phyloP scores from a whole-genome alignment of 2,329 filamentous ascomycete species.

The Ceratocystis destructans region DNA sequence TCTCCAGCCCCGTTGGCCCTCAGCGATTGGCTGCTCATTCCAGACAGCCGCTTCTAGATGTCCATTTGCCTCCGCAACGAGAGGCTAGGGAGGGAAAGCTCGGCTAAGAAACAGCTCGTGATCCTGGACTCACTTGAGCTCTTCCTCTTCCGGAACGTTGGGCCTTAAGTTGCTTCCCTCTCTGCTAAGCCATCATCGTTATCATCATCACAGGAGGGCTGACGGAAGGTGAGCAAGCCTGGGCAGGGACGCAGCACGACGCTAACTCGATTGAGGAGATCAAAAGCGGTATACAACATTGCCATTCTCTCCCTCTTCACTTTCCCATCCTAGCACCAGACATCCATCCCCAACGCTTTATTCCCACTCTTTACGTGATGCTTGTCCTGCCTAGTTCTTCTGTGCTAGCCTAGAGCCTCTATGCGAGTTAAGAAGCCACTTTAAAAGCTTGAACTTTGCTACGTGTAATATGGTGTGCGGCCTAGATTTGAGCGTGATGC shows the following conservation, averaged over 20 bases:
- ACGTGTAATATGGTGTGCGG: not conserved
- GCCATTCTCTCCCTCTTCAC: not conserved
- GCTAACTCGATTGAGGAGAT: not conserved
- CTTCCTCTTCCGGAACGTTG: not conserved
- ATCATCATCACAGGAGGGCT: not conserved
- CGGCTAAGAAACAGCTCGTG: not conserved
- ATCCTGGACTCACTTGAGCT: not conserved
- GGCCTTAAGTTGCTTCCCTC: not conserved
- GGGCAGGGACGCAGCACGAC: not conserved
- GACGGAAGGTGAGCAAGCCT: not conserved
- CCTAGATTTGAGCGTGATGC: not conserved
- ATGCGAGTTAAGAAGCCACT: not conserved
- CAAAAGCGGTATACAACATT: not conserved
- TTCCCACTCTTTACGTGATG: not conserved
- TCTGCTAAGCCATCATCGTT: no score
- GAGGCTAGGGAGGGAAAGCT: not conserved
- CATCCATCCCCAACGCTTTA: no score
- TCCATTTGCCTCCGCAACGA: not conserved
- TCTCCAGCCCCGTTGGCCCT: not conserved
- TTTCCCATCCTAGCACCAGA: no score
- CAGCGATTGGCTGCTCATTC: constrained; percentile 3
- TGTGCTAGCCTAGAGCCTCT: not conserved
- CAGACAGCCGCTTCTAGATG: not conserved
- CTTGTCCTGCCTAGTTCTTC: not conserved
- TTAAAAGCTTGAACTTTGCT: not conserved